Base-by-base conservation (phyloP, 164 flowering plant genomes). In the Santalum album region DNA sequence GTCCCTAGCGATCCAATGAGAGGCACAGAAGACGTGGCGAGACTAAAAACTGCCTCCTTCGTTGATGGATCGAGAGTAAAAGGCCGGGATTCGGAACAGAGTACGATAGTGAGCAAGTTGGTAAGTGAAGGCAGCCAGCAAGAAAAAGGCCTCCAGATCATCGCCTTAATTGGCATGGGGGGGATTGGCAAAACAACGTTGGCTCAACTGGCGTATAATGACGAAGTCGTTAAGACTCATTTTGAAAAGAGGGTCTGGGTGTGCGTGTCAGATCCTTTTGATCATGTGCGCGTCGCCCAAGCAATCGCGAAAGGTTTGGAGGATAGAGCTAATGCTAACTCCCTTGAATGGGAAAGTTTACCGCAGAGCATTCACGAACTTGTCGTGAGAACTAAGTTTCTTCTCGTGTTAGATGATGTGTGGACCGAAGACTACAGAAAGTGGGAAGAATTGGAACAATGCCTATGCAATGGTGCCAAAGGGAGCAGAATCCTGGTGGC, bases 111-210 rank as follows among this genome's bases (percentile, higher is more conserved):
- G 15, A 39, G 58, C 6, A 40, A 36, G 23, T 26, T 66, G 50
- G 26, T 35, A 26, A 16, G 21, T 22, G 53, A 54, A 18, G 21
- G 20, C 26, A 48, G 51, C 19, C 27, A 50, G 2, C 3, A 15
- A 25, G 51, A 32, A 2, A 24, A 36, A 14, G 22, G 11, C 21
- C 47, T 65, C 19, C 48, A 27, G 25, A 23, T 60, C 22, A 42
- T 53, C 6, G 51, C 62, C 19, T 5, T 67, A 3, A 51, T 57
- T 32, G 70, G 70, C 0, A 25, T 53, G 53, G 66, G 63, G 1
- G 70, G 70, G 0, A 48, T 67, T 0, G 66, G 70, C 1, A 67
- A 67, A 25, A 67, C 70, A 14, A 62, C 70, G 1, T 60, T 67
- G 3, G 70, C 63, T 7, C 62, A 58, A 34, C 2, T 57, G 12